Evolutionary conservation across 2,329 filamentous ascomycete genomes (phyloP).

Genomic region (Apiospora pterosperma): DNA sequence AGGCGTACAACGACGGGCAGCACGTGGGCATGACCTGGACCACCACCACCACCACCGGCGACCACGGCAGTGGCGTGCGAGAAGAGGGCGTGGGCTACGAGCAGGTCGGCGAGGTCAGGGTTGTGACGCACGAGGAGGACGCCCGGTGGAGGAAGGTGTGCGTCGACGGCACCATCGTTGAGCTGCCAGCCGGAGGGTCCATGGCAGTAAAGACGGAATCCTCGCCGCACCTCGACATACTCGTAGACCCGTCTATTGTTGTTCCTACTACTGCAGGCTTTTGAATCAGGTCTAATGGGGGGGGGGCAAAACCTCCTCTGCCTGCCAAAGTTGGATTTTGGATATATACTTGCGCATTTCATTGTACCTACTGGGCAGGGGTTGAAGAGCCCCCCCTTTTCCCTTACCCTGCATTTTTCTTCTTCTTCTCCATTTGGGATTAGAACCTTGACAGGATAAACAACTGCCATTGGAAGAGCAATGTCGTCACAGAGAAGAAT

Average conservation of each 20-base stretch:
- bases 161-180: constrained; percentile 86
- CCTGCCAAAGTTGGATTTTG: not conserved
- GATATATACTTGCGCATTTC: too few relatives aligned
- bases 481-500: not conserved
- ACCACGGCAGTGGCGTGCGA: constrained; percentile 11
- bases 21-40: constrained; percentile 51
- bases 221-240: constrained; percentile 37
- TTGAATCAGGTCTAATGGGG: not conserved
- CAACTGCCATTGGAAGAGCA: not conserved
- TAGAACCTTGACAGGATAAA: not conserved
- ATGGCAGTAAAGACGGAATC: constrained; percentile 59
- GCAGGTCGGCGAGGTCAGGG: constrained; percentile 61
- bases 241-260: constrained; percentile 34
- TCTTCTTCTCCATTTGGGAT: not conserved
- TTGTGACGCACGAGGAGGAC: constrained; percentile 67
- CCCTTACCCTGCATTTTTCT: not conserved
- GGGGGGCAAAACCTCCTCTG: not conserved
- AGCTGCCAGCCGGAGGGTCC: constrained; percentile 66
- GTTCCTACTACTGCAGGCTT: not conserved
- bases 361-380: not conserved
- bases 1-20: constrained; percentile 54
- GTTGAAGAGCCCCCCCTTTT: not conserved
- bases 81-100: constrained; percentile 64
- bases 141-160: constrained; percentile 79
- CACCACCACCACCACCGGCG: constrained; percentile 8